Evolutionary conservation across 345 rosid species (phyloP).

Genomic region (Brassica incana): DNA sequence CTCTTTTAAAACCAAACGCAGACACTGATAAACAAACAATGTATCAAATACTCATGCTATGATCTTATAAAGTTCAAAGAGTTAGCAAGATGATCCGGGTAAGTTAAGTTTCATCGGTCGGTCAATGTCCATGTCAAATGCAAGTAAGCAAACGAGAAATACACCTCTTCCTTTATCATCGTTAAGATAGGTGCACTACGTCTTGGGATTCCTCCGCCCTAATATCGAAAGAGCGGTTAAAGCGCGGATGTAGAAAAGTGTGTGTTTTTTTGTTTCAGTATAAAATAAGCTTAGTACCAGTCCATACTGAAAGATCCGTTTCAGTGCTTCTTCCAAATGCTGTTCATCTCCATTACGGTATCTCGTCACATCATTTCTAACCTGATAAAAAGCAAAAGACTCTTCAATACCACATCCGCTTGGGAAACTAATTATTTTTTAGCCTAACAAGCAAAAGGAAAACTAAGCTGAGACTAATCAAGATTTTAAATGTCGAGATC

Average conservation of each 20-base stretch:
- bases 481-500: too few species aligned
- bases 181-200: conserved; percentile 81
- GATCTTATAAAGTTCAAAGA: too few species aligned
- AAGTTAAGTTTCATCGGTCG: conserved; percentile 1
- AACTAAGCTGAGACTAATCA: too few species aligned
- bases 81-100: background rate
- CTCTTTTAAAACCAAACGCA: too few species aligned
- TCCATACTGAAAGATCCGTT: conserved; percentile 88
- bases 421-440: conserved; percentile 49
- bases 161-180: conserved; percentile 83
- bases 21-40: too few species aligned
- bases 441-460: conserved; percentile 39
- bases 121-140: conserved; percentile 21
- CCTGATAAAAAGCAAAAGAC: background rate
- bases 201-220: conserved; percentile 95
- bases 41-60: too few species aligned
- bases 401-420: background rate
- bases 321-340: conserved; percentile 90
- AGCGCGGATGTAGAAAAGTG: background rate
- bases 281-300: conserved; percentile 51
- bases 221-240: background rate
- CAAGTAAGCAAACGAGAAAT: conserved; percentile 22
- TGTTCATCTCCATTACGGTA: conserved; percentile 96
- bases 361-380: conserved; percentile 73
- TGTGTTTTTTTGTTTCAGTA: background rate